phyloP scores from a whole-genome alignment of 192 early-diverging fungal species.

The Entomortierella chlamydospora region DNA sequence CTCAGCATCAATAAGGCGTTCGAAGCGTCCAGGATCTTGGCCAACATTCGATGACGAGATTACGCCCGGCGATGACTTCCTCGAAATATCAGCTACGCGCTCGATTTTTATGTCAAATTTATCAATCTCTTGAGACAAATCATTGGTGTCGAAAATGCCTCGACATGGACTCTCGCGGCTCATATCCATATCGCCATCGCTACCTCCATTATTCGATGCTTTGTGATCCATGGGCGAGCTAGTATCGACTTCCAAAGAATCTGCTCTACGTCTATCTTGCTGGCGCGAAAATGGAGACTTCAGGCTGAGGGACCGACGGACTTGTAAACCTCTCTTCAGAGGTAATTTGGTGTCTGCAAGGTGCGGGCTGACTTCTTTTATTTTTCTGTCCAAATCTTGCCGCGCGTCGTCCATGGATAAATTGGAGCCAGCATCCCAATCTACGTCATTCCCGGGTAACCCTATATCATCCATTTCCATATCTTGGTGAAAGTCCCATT shows the following conservation, averaged over 20 bases:
- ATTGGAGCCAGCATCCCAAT: conserved; percentile 28
- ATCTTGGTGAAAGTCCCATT: conserved; percentile 26
- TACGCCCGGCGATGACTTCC: too few species aligned
- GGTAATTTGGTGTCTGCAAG: conserved; percentile 14
- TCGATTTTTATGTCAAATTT: too few species aligned
- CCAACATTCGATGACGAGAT: too few species aligned
- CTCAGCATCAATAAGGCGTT: background rate
- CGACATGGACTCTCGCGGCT: background rate
- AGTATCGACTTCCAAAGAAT: background rate
- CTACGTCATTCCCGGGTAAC: background rate
- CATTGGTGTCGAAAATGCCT: background rate
- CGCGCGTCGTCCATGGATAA: conserved; percentile 4
- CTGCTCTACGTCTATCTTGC: background rate
- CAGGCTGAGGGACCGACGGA: conserved; percentile 5
- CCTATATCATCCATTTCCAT: conserved; percentile 28
- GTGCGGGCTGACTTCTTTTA: conserved; percentile 3
- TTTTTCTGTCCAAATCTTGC: background rate
- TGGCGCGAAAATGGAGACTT: conserved; percentile 2
- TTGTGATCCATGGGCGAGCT: background rate
- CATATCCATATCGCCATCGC: background rate
- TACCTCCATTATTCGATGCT: background rate
- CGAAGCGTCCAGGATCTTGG: too few species aligned
- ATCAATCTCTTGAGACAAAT: too few species aligned
- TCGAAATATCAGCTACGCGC: too few species aligned
- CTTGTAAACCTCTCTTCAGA: background rate